Percentiles rank a stretch among this genome's conserved stretches.
phyloP scores from a whole-genome alignment of 129 eudicot species.

The Heracleum sosnowskyi region DNA sequence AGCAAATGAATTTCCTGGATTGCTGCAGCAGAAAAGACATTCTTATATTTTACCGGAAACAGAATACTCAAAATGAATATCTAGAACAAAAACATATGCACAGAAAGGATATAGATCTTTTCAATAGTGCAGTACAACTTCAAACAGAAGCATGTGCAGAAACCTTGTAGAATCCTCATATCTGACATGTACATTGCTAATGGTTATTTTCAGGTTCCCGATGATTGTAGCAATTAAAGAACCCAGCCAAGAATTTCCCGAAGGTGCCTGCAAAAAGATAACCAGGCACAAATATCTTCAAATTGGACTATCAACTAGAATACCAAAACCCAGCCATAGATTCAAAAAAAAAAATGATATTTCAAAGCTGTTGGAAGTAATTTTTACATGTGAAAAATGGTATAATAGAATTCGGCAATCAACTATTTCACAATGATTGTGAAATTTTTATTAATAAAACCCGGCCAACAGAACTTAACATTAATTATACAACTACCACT shows the following conservation, averaged over 20 bases:
- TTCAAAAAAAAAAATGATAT: background rate
- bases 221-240: constrained; percentile 84
- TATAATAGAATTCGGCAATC: background rate
- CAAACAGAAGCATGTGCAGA: constrained; percentile 15
- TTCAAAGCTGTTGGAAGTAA: background rate
- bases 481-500: background rate
- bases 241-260: constrained; percentile 91
- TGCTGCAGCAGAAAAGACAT: constrained; percentile 35
- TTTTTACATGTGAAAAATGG: background rate
- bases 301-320: background rate
- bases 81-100: background rate
- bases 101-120: background rate
- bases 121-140: background rate
- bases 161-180: constrained; percentile 90
- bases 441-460: background rate
- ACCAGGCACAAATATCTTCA: constrained; percentile 3
- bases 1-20: constrained; percentile 89
- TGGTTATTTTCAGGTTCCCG: constrained; percentile 88
- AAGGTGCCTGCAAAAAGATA: constrained; percentile 45
- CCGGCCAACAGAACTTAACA: background rate
- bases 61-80: constrained; percentile 9
- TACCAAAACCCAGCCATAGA: constrained; percentile 2
- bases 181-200: constrained; percentile 94
- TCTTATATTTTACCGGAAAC: constrained; percentile 6
- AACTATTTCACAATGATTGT: background rate